Conservation (phyloP, 176 grass and related monocot species). For the Rhynchospora breviuscula region DNA sequence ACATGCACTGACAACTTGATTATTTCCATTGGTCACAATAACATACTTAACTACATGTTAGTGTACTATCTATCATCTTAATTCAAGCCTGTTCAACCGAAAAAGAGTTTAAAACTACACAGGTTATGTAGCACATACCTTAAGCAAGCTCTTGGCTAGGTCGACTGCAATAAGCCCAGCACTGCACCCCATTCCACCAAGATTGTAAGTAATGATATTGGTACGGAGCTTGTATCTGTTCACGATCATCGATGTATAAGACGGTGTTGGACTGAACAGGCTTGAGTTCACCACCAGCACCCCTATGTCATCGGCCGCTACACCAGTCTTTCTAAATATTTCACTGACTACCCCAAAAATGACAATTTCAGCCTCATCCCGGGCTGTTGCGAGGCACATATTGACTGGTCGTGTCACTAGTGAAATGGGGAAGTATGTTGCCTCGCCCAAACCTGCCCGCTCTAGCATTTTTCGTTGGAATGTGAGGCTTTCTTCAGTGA, state of each 20-base stretch:
- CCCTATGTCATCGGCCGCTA: slow-evolving; percentile 31
- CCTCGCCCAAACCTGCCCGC: slow-evolving; percentile 66
- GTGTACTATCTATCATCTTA: not conserved
- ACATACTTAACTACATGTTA: not conserved
- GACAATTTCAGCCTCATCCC: slow-evolving; percentile 70
- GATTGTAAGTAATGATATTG: slow-evolving; percentile 59
- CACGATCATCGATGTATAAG: slow-evolving; percentile 68
- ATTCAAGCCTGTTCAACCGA: not conserved
- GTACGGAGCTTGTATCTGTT: slow-evolving; percentile 46
- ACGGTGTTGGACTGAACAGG: slow-evolving; percentile 75
- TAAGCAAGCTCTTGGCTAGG: slow-evolving; percentile 73
- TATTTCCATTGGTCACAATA: not conserved
- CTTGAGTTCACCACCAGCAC: slow-evolving; percentile 86
- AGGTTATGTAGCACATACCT: slow-evolving; percentile 40
- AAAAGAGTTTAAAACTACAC: not conserved
- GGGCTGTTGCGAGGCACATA: slow-evolving; percentile 47
- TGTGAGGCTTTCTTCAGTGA: slow-evolving; percentile 56
- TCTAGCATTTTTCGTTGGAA: slow-evolving; percentile 95
- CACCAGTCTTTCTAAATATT: slow-evolving; percentile 32
- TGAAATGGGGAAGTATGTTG: slow-evolving; percentile 68
- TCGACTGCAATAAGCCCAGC: slow-evolving; percentile 88
- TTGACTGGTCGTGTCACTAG: slow-evolving; percentile 47
- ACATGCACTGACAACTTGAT: not conserved
- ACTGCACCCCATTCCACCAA: slow-evolving; percentile 98
- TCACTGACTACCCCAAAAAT: slow-evolving; percentile 70